Evolutionary conservation across 225 moss, liverwort and hornwort species (phyloP).

Genomic region (Rhytidiadelphus loreus): DNA sequence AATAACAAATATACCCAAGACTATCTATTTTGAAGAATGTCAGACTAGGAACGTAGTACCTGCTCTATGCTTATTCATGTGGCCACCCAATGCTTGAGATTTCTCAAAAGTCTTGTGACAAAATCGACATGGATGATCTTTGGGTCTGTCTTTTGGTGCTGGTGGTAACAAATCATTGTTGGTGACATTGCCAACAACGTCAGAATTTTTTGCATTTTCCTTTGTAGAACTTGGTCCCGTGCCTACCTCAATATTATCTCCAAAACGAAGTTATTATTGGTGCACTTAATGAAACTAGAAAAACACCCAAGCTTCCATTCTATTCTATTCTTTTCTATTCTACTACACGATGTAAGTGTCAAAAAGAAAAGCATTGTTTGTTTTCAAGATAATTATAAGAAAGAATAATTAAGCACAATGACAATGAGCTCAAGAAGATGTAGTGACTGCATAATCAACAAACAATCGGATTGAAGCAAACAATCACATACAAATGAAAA

Average conservation of each 20-base stretch:
- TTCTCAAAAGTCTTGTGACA: background rate
- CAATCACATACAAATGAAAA: too few species aligned
- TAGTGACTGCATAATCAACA: too few species aligned
- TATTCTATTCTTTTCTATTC: background rate
- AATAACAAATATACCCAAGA: background rate
- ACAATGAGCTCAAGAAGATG: too few species aligned
- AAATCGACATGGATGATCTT: background rate
- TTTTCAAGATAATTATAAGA: background rate
- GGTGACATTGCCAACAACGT: too few species aligned
- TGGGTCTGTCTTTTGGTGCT: background rate
- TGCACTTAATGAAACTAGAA: background rate
- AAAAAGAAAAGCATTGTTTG: too few species aligned
- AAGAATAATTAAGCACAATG: too few species aligned
- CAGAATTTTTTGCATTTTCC: background rate
- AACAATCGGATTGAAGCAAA: too few species aligned
- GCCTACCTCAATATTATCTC: background rate
- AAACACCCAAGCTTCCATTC: background rate
- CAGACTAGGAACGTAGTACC: background rate
- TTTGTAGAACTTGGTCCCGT: background rate
- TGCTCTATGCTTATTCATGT: slow-evolving; percentile 16
- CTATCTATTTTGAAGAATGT: background rate
- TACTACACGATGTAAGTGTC: background rate
- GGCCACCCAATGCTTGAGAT: slow-evolving; percentile 23
- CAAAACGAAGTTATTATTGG: background rate
- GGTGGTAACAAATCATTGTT: background rate